phyloP scores from a whole-genome alignment of 140 eudicot species.

The Senecio squalidus region DNA sequence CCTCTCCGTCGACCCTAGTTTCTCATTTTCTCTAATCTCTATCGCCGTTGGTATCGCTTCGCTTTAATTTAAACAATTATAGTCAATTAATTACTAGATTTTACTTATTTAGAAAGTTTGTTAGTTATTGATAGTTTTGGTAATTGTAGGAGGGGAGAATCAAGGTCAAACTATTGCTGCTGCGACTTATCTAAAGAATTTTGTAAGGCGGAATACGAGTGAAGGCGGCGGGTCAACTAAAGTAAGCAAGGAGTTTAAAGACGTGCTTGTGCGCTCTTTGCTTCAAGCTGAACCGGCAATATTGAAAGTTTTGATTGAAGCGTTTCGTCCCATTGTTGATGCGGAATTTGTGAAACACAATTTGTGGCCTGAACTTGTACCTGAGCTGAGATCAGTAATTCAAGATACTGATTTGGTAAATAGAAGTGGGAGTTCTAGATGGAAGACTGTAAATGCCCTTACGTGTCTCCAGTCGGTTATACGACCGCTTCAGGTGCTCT shows the following conservation, averaged over 20 bases:
- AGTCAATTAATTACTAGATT: background rate
- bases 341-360: constrained; percentile 63
- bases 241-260: constrained; percentile 52
- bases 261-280: constrained; percentile 42
- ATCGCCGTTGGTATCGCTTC: constrained; percentile 23
- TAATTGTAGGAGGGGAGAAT: constrained; percentile 43
- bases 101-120: background rate
- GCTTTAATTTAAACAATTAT: too few species aligned
- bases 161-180: constrained; percentile 67
- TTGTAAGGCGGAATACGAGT: constrained; percentile 40
- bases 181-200: constrained; percentile 76
- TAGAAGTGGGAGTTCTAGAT: constrained; percentile 29
- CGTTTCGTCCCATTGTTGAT: constrained; percentile 54
- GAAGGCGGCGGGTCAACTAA: constrained; percentile 24
- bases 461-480: constrained; percentile 59
- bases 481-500: constrained; percentile 73
- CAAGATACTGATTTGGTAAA: constrained; percentile 47
- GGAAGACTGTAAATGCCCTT: constrained; percentile 62
- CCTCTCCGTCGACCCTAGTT: constrained; percentile 37
- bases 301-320: constrained; percentile 65
- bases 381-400: constrained; percentile 50
- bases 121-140: background rate
- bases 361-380: constrained; percentile 65
- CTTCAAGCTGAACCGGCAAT: constrained; percentile 52
- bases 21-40: constrained; percentile 50